phyloP scores from a whole-genome alignment of 306 rosid genomes.

The Sesbania bispinosa region DNA sequence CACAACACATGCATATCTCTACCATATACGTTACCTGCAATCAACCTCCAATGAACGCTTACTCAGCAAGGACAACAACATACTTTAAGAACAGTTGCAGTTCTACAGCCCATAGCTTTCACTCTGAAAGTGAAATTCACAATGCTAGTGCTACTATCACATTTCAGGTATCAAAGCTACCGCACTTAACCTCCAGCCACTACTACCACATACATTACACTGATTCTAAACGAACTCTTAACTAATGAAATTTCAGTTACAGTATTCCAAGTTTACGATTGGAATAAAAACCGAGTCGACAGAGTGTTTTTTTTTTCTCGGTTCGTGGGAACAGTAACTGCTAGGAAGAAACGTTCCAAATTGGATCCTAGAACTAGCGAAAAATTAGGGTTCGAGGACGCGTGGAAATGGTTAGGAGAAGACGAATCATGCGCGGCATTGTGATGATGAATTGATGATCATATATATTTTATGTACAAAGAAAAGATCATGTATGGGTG shows the following conservation, averaged over 20 bases:
- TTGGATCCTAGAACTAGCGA: conserved; percentile 24
- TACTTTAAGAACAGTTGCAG: conserved; percentile 54
- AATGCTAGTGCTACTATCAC: conserved; percentile 34
- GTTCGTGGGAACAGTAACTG: neutral
- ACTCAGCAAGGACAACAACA: conserved; percentile 98
- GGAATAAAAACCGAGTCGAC: too few relatives aligned
- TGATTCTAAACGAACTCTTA: neutral
- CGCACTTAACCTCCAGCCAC: too few relatives aligned
- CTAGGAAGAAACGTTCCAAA: conserved; percentile 36
- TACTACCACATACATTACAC: conserved; percentile 8
- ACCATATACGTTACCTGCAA: conserved; percentile 58
- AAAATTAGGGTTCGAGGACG: conserved; percentile 33
- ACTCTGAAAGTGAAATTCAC: conserved; percentile 30
- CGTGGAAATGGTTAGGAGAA: conserved; percentile 47
- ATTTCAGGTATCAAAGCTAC: conserved; percentile 36
- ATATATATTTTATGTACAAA: too few relatives aligned
- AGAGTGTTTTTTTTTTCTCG: too few relatives aligned
- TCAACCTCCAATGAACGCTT: conserved; percentile 92
- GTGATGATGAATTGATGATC: too few relatives aligned
- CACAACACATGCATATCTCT: neutral
- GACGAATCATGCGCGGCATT: neutral
- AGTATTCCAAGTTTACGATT: neutral
- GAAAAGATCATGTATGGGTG: too few relatives aligned
- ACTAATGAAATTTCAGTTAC: too few relatives aligned
- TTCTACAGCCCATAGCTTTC: conserved; percentile 68